Evolutionary conservation across 192 early-diverging fungal genomes (phyloP).

Genomic region (Podila verticillata): DNA sequence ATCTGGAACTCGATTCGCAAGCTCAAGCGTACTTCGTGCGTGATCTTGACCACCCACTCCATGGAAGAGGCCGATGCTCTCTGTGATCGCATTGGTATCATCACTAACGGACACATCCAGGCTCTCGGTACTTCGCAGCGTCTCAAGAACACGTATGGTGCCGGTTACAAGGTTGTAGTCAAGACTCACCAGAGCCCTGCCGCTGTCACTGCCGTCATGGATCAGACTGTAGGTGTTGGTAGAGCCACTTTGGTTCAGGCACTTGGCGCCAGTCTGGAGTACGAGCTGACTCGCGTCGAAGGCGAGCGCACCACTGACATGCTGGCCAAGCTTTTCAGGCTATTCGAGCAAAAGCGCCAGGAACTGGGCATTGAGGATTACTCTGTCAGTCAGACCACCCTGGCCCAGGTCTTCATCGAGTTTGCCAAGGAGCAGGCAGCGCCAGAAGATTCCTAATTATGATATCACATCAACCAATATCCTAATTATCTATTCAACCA

Average conservation of each 20-base stretch:
- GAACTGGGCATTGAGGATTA: conserved; percentile 59
- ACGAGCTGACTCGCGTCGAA: conserved; percentile 41
- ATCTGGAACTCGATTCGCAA: conserved; percentile 63
- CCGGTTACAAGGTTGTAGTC: conserved; percentile 58
- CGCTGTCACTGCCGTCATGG: conserved; percentile 26
- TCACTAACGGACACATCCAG: conserved; percentile 58
- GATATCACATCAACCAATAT: not conserved
- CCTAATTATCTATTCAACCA: too few species aligned
- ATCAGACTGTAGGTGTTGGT: conserved; percentile 15
- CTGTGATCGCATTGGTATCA: conserved; percentile 58
- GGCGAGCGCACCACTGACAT: conserved; percentile 45
- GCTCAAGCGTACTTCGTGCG: conserved; percentile 46
- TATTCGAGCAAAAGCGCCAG: conserved; percentile 50
- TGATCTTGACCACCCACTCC: conserved; percentile 52
- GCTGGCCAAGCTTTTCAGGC: conserved; percentile 59
- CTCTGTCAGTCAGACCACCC: conserved; percentile 65
- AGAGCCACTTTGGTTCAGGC: conserved; percentile 42
- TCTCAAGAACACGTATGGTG: conserved; percentile 60
- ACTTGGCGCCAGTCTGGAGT: conserved; percentile 51
- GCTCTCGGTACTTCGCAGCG: conserved; percentile 58
- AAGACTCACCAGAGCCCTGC: conserved; percentile 12
- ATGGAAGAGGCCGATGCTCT: conserved; percentile 60
- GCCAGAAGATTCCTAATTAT: conserved; percentile 26
- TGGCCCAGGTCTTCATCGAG: conserved; percentile 72
- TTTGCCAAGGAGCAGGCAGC: conserved; percentile 63